Evolutionary conservation across 2,329 filamentous ascomycete species (phyloP), one percentile per base, ranked within the genome.

Genomic region (Lasiodiplodia hormozganensis): DNA sequence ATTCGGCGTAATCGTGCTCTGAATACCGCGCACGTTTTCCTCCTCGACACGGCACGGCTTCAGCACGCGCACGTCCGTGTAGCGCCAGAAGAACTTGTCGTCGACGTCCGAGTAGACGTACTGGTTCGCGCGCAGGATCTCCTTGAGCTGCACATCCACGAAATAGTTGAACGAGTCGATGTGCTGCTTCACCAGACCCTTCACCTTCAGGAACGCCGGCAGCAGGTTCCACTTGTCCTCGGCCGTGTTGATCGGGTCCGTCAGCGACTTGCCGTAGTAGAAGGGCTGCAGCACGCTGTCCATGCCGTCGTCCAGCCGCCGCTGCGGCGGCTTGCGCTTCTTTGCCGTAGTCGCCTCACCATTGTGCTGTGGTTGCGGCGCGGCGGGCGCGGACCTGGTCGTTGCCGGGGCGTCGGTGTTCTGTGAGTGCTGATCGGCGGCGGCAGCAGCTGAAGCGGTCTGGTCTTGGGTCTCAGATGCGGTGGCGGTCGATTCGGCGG

Each of bases 111-210:
- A 97, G 73, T 92, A 89, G 71, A 99, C 92, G 51, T 89, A 91
- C 60, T 91, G 90, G 78, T 97, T 98, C 64, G 95, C 92, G 77
- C 93, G 90, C 72, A 99, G 91, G 74, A 99, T 99, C 75, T 97
- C 94, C 82, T 97, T 97, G 79, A 99, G 90, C 78, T 98, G 94
- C 68, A 96, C 92, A 74, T 99, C 93, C 73, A 97, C 92, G 75
- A 99, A 98, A 82, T 96, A 97, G 82, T 99, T 97, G 86, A 96
- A 99, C 28, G 96, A 98, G 83, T 99, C 96, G 77, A 97, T 95
- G 80, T 97, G 94, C 84, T 98, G 95, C 81, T 97, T 97, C 65
- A 97, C 94, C 68, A 97, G 85, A 68, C 94, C 94, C 82, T 99
- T 99, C 75, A 97, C 94, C 81, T 97, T 97, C 69, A 99, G 84